phyloP scores from a whole-genome alignment of 495 filamentous ascomycete genomes.

The Tricharina praecox region DNA sequence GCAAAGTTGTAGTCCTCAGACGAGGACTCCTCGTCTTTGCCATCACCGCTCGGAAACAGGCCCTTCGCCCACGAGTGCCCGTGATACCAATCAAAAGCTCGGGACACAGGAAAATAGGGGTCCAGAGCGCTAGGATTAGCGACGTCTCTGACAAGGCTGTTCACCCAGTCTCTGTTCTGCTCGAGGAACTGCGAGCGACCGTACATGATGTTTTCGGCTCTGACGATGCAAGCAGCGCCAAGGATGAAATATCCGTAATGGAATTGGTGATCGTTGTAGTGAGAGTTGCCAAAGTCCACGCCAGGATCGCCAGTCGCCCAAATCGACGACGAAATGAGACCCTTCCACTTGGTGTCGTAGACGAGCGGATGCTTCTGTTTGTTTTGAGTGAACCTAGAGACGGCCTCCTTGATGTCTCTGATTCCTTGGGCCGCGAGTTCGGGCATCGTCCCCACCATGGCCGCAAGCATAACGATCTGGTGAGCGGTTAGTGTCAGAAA shows the following conservation, averaged over 20 bases:
- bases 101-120: slow-evolving; percentile 65
- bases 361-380: slow-evolving; percentile 42
- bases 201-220: slow-evolving; percentile 39
- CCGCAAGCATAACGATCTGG: slow-evolving; percentile 32
- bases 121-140: slow-evolving; percentile 61
- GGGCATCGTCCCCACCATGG: slow-evolving; percentile 27
- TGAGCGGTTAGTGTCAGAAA: slow-evolving; percentile 51
- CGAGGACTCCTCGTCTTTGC: slow-evolving; percentile 82
- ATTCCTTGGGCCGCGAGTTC: slow-evolving; percentile 36
- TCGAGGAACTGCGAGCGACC: slow-evolving; percentile 44
- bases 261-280: slow-evolving; percentile 92
- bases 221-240: slow-evolving; percentile 66
- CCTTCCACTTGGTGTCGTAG: slow-evolving; percentile 62
- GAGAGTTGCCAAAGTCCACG: slow-evolving; percentile 28
- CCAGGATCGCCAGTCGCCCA: slow-evolving; percentile 50
- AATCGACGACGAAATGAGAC: slow-evolving; percentile 59
- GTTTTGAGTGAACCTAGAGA: background rate
- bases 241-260: slow-evolving; percentile 74
- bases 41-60: slow-evolving; percentile 75
- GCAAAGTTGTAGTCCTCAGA: slow-evolving; percentile 81
- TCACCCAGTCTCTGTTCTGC: slow-evolving; percentile 60
- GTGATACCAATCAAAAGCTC: slow-evolving; percentile 83
- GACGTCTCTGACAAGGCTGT: slow-evolving; percentile 58
- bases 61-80: slow-evolving; percentile 96
- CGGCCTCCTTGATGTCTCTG: slow-evolving; percentile 36